These are phyloP conservation scores for Thermothielavioides terrestris DNA, from an alignment of 495 filamentous ascomycete species.

Conservation along the genomic window DNA sequence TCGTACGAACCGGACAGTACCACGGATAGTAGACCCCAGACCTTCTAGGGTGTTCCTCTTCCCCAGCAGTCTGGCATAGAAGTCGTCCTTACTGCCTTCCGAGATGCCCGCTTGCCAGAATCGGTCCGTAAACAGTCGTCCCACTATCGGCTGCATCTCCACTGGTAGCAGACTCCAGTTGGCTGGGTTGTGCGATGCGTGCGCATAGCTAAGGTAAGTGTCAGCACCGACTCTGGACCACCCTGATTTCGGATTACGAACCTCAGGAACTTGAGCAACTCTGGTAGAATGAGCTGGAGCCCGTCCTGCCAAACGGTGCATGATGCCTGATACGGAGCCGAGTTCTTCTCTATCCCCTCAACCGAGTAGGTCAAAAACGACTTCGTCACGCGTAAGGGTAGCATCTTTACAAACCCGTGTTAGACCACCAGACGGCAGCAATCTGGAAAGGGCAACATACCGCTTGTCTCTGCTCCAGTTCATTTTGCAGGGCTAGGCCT, in stretches of 20 bases:
- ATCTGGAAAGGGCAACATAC: slow-evolving; percentile 29
- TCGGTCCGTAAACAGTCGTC: slow-evolving; percentile 80
- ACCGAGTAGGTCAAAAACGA: slow-evolving; percentile 81
- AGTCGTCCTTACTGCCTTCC: slow-evolving; percentile 86
- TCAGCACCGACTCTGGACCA: slow-evolving; percentile 2
- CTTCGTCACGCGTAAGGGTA: slow-evolving; percentile 82
- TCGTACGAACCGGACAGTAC: slow-evolving; percentile 76
- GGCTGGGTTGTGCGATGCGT: slow-evolving; percentile 82
- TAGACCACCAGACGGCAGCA: slow-evolving; percentile 6
- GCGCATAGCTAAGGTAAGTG: slow-evolving; percentile 56
- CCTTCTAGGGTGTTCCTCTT: slow-evolving; percentile 88
- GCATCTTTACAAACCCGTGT: slow-evolving; percentile 39
- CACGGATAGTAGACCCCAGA: slow-evolving; percentile 84
- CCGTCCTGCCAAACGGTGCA: slow-evolving; percentile 73
- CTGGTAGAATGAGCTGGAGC: slow-evolving; percentile 76
- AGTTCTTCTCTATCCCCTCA: slow-evolving; percentile 69
- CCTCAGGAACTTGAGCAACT: slow-evolving; percentile 76
- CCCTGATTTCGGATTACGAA: slow-evolving; percentile 27
- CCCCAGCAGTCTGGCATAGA: slow-evolving; percentile 81
- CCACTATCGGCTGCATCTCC: slow-evolving; percentile 70
- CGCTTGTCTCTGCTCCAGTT: slow-evolving; percentile 65
- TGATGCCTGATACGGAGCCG: slow-evolving; percentile 58
- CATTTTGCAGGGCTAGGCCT: slow-evolving; percentile 66
- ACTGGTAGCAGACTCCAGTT: slow-evolving; percentile 75
- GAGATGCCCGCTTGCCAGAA: slow-evolving; percentile 99